These are phyloP conservation scores for Stereum hirsutum DNA, from an alignment of 1,284 basidiomycete genomes.

Conservation along the genomic window DNA sequence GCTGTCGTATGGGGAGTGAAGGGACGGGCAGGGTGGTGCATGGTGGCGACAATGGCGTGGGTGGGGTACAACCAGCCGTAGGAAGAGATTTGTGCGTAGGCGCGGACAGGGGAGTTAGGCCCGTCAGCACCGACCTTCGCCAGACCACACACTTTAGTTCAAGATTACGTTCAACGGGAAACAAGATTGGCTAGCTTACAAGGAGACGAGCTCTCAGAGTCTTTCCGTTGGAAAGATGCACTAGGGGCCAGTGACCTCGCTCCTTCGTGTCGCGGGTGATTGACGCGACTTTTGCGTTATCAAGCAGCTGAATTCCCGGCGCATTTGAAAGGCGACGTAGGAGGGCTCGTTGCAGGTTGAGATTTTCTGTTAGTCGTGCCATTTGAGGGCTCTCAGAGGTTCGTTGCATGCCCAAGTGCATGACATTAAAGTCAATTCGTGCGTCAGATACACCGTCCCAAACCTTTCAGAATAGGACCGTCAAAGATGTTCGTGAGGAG, in stretches of 20 bases:
- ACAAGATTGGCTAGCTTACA: conserved; percentile 29
- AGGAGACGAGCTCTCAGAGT: conserved; percentile 62
- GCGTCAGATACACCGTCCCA: conserved; percentile 87
- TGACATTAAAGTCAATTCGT: conserved; percentile 62
- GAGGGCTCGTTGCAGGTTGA: conserved; percentile 82
- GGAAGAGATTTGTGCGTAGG: conserved; percentile 80
- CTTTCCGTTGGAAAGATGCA: conserved; percentile 57
- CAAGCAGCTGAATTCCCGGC: conserved; percentile 43
- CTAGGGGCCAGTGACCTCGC: conserved; percentile 61
- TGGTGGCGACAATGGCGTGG: conserved; percentile 87
- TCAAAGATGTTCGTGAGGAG: not conserved
- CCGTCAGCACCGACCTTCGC: conserved; percentile 92
- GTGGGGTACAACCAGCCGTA: conserved; percentile 92
- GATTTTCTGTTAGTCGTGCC: conserved; percentile 81
- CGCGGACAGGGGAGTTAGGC: conserved; percentile 87
- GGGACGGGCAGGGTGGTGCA: conserved; percentile 58
- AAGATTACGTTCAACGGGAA: conserved; percentile 3
- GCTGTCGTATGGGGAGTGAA: conserved; percentile 69
- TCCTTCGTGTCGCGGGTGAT: conserved; percentile 42
- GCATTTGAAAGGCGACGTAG: conserved; percentile 43
- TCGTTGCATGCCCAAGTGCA: conserved; percentile 30
- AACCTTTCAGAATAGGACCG: conserved; percentile 36
- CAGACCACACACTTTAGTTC: not conserved
- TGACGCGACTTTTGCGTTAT: conserved; percentile 59
- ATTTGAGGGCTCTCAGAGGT: conserved; percentile 35